Conservation (phyloP, 768 basidiomycete genomes). For the Boletus coccyginus region DNA sequence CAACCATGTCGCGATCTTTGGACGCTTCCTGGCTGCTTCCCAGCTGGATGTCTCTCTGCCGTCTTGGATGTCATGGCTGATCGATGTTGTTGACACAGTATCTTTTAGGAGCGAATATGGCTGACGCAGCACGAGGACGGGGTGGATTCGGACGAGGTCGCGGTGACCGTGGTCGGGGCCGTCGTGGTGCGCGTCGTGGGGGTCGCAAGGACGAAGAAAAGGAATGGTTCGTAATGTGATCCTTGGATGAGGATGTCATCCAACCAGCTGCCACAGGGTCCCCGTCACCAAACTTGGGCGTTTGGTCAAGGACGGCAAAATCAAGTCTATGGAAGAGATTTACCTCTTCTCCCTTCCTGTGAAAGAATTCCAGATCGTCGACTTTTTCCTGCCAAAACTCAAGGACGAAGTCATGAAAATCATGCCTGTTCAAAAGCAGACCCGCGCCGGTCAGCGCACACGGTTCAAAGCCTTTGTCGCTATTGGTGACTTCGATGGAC, state of each 20-base stretch:
- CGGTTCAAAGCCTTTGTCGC: conserved; percentile 99
- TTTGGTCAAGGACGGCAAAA: conserved; percentile 98
- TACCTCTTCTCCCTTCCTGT: conserved; percentile 99
- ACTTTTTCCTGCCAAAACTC: conserved; percentile 97
- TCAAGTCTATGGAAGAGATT: conserved; percentile 99
- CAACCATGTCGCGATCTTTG: neutral
- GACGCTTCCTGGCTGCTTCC: neutral
- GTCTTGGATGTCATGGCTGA: conserved; percentile 41
- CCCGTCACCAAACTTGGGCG: conserved; percentile 99
- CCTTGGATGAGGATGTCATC: conserved; percentile 1
- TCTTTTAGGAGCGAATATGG: conserved; percentile 48
- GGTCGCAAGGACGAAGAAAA: conserved; percentile 99
- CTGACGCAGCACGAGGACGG: conserved; percentile 90
- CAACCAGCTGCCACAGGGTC: conserved; percentile 52
- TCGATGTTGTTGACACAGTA: conserved; percentile 29
- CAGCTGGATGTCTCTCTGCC: conserved; percentile 49
- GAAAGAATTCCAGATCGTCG: conserved; percentile 99
- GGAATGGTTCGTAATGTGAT: conserved; percentile 76
- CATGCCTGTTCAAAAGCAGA: conserved; percentile 99
- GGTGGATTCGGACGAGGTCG: conserved; percentile 90
- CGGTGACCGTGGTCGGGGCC: conserved; percentile 61
- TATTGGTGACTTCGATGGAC: conserved; percentile 97
- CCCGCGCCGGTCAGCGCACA: conserved; percentile 98
- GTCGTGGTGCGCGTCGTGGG: conserved; percentile 86
- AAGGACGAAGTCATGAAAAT: conserved; percentile 99